phyloP scores from a whole-genome alignment of 805 yeast genomes.

The Lachancea fermentati region DNA sequence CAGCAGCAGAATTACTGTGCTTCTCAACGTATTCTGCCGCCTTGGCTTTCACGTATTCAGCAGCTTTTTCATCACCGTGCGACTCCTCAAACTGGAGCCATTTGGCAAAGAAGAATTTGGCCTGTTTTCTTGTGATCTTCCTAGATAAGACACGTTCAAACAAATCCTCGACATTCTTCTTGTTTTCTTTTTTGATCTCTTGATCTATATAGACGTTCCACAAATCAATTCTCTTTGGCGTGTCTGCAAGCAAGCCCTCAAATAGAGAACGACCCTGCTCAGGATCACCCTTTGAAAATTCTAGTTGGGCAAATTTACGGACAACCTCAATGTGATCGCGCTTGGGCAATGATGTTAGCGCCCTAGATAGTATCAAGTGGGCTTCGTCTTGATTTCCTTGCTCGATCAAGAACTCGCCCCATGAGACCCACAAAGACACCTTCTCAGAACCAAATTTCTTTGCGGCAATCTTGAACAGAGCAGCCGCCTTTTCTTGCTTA shows the following conservation, averaged over 20 bases:
- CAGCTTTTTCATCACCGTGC: slow-evolving; percentile 58
- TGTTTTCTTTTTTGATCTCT: slow-evolving; percentile 69
- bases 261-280: slow-evolving; percentile 94
- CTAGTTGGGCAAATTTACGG: slow-evolving; percentile 83
- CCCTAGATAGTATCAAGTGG: slow-evolving; percentile 66
- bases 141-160: slow-evolving; percentile 71
- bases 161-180: slow-evolving; percentile 63
- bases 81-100: slow-evolving; percentile 82
- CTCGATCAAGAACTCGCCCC: slow-evolving; percentile 69
- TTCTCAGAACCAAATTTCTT: slow-evolving; percentile 74
- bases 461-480: slow-evolving; percentile 56
- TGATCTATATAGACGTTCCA: slow-evolving; percentile 96
- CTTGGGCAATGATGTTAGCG: slow-evolving; percentile 66
- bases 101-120: slow-evolving; percentile 88
- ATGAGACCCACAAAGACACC: slow-evolving; percentile 73
- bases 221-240: slow-evolving; percentile 84
- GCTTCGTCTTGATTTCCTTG: slow-evolving; percentile 52
- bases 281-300: slow-evolving; percentile 78
- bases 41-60: slow-evolving; percentile 82
- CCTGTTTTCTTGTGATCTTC: slow-evolving; percentile 79
- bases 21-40: slow-evolving; percentile 70
- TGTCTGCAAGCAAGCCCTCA: slow-evolving; percentile 86
- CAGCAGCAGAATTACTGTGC: slow-evolving; percentile 11
- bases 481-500: slow-evolving; percentile 63
- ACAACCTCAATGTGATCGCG: slow-evolving; percentile 74